Evolutionary conservation across 768 basidiomycete species (phyloP), one percentile per base, ranked within the genome.

Genomic region (Termitomyces sp.): DNA sequence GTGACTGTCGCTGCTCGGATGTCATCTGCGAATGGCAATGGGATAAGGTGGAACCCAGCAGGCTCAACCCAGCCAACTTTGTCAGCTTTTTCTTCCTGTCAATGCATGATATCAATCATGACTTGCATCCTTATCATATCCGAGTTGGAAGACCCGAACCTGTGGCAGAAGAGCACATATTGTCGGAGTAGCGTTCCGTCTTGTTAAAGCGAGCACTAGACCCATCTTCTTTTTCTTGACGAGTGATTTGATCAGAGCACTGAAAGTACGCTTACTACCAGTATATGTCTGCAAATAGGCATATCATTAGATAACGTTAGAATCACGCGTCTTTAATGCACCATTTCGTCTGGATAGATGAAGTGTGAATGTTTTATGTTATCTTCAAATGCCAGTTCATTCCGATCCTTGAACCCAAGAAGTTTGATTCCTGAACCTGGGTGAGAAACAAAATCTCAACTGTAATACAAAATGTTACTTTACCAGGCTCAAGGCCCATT

Each of bases 1-100:
- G 86, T 82, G 12, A 94, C 72, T 2, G 89, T 87, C 6, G 90
- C 89, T 20, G 80, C 78, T 50, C 97, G 85, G 51, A 98, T 89
- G 66, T 99, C 97, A 68, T 99, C 97, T 4, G 91, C 89, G 69
- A 91, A 99, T 0, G 96, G 95, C n/a, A 98, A 70, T 16, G 89
- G 89, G 58, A 98, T 88, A 53, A 98, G 77, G 71, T 98, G 95
- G 66, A 98, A 90, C 6, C 97, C 97, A 1, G 91, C 85, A 36
- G 97, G 93, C 44, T 90, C 87, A 54, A 83, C 85, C 78, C 85
- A 89, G 7, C 91, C 92, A 11, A 79, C 81, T 34, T 86, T 84
- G 65, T 88, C 86, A 36, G 74, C 63, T 49, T 80, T 81, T 69
- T 97, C 93, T 58, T 81, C 86, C 87, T 95, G 62, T 16, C 13